Evolutionary conservation across 1,139 yeast genomes (phyloP).

Genomic region (Pneumocystis sp.): DNA sequence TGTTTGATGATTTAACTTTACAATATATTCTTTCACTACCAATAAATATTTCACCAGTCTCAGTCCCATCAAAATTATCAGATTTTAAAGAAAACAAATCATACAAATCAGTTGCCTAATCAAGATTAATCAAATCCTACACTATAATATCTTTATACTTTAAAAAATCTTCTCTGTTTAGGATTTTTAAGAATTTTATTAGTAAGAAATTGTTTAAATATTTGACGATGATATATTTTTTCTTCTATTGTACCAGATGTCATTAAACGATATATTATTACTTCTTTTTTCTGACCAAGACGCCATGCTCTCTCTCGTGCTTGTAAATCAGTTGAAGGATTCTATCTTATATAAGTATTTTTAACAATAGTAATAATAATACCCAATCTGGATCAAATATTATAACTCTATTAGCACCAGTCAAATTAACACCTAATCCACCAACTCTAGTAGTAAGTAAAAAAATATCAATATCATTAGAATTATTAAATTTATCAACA

Average conservation of each 20-base stretch:
- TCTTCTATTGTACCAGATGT: conserved; percentile 94
- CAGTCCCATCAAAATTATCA: conserved; percentile 46
- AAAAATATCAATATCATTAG: conserved; percentile 46
- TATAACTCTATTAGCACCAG: conserved; percentile 90
- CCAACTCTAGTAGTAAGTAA: conserved; percentile 87
- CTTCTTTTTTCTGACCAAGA: conserved; percentile 84
- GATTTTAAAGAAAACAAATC: conserved; percentile 79
- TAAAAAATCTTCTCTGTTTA: conserved; percentile 81
- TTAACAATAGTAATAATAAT: not conserved
- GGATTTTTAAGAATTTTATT: conserved; percentile 93
- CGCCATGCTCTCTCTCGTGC: conserved; percentile 98
- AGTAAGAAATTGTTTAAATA: conserved; percentile 83
- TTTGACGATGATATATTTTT: conserved; percentile 89
- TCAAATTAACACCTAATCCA: conserved; percentile 82
- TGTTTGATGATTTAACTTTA: conserved; percentile 18
- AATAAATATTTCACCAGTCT: conserved; percentile 47
- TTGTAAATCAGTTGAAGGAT: conserved; percentile 92
- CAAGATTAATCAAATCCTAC: not conserved
- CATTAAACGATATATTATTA: conserved; percentile 81
- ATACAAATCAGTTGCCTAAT: conserved; percentile 60
- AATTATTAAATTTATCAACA: conserved; percentile 65
- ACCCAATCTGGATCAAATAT: conserved; percentile 93
- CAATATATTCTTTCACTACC: conserved; percentile 33
- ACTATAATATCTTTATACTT: conserved; percentile 20
- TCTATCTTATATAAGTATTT: conserved; percentile 19